Evolutionary conservation across 768 basidiomycete species (phyloP), one percentile per base, ranked within the genome.

Genomic region (Cyathus striatus): DNA sequence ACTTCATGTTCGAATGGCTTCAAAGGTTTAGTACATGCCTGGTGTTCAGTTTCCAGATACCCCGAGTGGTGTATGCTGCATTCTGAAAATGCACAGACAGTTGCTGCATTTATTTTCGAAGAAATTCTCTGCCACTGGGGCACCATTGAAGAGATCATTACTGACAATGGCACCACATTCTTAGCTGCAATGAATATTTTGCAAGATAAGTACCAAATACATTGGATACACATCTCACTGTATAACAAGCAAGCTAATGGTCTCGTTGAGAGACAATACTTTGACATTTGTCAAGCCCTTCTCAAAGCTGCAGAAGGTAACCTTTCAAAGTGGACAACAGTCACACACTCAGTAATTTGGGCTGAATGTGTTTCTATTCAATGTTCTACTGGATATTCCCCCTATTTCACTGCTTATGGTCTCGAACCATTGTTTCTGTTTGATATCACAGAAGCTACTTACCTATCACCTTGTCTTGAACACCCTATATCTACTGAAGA

Each of bases 91-190:
- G 38, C 16, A 5, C 36, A 23, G 6, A 41, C 49, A 0, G 23
- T 62, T n/a, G n/a, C n/a, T n/a, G n/a, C n/a, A n/a, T n/a, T n/a
- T n/a, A n/a, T n/a, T n/a, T n/a, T n/a, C n/a, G n/a, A n/a, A n/a
- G n/a, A n/a, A n/a, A n/a, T n/a, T n/a, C n/a, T n/a, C n/a, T n/a
- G n/a, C n/a, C n/a, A n/a, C n/a, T n/a, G n/a, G n/a, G n/a, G n/a
- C n/a, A n/a, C n/a, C n/a, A n/a, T n/a, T n/a, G n/a, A n/a, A 0
- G 59, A 66, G 24, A 60, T 69, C 9, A 55, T 69, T 1, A 63
- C 61, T 0, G 68, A 71, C 44, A 55, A 55, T 32, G 20, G 40
- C 10, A 26, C 5, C 5, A 20, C 25, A 6, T 41, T 41, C 26
- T 14, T 41, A 5, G 17, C 26, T 17, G 40, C 26, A 7, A 9